These are phyloP conservation scores for Camellia oleifera DNA, from an alignment of 179 eudicot genomes.

Conservation along the genomic window DNA sequence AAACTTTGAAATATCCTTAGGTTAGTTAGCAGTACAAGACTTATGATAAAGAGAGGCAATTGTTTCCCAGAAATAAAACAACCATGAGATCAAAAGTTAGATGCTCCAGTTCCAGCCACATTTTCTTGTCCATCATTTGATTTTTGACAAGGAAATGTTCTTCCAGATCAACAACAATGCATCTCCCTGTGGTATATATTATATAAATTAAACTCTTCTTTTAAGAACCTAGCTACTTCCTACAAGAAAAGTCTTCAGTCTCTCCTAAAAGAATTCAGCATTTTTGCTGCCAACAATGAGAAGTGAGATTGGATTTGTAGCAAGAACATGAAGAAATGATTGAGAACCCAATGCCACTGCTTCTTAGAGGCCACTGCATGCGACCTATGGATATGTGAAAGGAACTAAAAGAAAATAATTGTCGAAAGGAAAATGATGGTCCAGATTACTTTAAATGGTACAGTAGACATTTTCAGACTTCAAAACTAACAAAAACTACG, in stretches of 20 bases:
- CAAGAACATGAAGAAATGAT: too few species aligned
- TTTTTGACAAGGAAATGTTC: too few species aligned
- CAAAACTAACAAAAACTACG: background rate
- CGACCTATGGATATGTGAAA: background rate
- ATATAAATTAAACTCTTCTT: too few species aligned
- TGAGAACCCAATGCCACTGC: too few species aligned
- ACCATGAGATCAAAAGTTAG: background rate
- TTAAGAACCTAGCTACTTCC: too few species aligned
- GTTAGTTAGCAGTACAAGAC: background rate
- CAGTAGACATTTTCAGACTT: background rate
- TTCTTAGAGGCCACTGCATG: slow-evolving; percentile 6
- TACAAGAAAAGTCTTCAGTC: too few species aligned
- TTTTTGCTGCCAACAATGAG: too few species aligned
- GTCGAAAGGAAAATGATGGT: background rate
- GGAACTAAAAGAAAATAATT: background rate
- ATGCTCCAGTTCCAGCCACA: slow-evolving; percentile 1
- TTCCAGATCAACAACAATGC: too few species aligned
- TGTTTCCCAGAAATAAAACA: background rate
- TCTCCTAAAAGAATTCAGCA: too few species aligned
- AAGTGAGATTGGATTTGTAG: too few species aligned
- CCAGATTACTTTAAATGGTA: background rate
- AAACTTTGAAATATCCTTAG: background rate
- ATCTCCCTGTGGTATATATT: too few species aligned
- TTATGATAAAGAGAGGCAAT: background rate
- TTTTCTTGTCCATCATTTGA: too few species aligned